Percentiles rank a stretch among this genome's conserved stretches.
Evolutionary conservation across 2,329 filamentous ascomycete species (phyloP).

Genomic region (Chaetomium olivaceum): DNA sequence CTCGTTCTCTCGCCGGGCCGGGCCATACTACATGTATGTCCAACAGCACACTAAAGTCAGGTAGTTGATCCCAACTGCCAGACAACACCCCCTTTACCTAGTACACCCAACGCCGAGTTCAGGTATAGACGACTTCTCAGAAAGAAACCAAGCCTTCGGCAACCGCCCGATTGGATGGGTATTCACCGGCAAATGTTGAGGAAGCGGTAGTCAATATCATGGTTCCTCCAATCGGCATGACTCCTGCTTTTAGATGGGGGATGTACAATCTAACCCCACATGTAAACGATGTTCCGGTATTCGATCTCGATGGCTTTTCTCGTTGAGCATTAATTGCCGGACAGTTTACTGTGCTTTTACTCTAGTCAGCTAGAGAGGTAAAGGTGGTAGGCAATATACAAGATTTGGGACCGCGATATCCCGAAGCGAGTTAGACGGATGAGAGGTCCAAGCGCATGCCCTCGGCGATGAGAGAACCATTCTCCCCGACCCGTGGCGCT

Average conservation of each 20-base stretch:
- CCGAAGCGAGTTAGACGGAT: too few relatives aligned
- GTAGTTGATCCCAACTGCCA: slow-evolving; percentile 2
- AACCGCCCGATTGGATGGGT: slow-evolving; percentile 9
- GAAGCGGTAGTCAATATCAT: slow-evolving; percentile 1
- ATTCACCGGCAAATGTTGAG: not conserved
- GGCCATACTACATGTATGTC: too few relatives aligned
- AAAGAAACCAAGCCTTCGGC: not conserved
- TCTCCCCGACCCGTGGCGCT: too few relatives aligned
- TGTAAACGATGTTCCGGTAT: not conserved
- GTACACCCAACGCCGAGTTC: not conserved
- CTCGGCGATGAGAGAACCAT: too few relatives aligned
- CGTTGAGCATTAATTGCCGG: too few relatives aligned
- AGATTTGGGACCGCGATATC: too few relatives aligned
- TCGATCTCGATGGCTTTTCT: not conserved
- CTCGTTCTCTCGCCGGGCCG: not conserved
- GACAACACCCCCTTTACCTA: not conserved
- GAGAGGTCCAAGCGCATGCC: too few relatives aligned
- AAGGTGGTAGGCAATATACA: too few relatives aligned
- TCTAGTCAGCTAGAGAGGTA: too few relatives aligned
- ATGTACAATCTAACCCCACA: not conserved
- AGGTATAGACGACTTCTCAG: not conserved
- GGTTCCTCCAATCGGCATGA: slow-evolving; percentile 7
- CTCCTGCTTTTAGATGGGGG: not conserved
- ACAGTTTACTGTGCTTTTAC: too few relatives aligned
- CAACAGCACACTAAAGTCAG: too few relatives aligned